Evolutionary conservation across 768 basidiomycete species (phyloP), one percentile per base, ranked within the genome.

Genomic region (Fibroporia radiculosa): DNA sequence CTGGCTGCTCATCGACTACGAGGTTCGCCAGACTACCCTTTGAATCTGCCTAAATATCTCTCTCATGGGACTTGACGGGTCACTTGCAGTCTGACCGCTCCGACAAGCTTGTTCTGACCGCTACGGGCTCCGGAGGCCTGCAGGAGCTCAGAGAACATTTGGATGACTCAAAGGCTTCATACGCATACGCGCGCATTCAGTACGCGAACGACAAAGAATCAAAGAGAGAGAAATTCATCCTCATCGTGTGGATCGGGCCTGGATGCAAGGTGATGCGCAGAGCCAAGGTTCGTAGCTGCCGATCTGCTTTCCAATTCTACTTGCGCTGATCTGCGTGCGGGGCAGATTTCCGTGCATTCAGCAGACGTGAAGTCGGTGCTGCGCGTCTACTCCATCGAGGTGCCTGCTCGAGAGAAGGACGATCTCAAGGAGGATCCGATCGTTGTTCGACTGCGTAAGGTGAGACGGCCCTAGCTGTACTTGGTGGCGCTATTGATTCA

Each of bases 1-100:
- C 62, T 97, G 92, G 92, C 60, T 93, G 35, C 70, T 97, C 45
- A 66, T 96, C 47, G 88, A 95, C 62, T 98, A 97, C 63, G 83
- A 85, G 70, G 82, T 80, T 53, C 58, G 72, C 39, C 6, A 7
- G 28, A 7, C 19, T 18, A 3, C 24, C 33, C 45, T 10, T 26
- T 18, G 18, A 22, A 7, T 26, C 6, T 33, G n/a, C 14, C 1
- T 19, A 11, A 14, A 23, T 48, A 25, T 18, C 53, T n/a, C n/a
- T n/a, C n/a, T n/a, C n/a, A n/a, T n/a, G n/a, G n/a, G n/a, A n/a
- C n/a, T n/a, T n/a, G n/a, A n/a, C n/a, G n/a, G n/a, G n/a, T n/a
- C n/a, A n/a, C n/a, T 40, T 48, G 20, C 55, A 81, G 75, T 73
- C 73, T 57, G 85, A 88, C 64, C 74, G 77, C 55, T 87, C 84